Conservation (phyloP, 148 eudicot genomes). For the Diospyros kaki region DNA sequence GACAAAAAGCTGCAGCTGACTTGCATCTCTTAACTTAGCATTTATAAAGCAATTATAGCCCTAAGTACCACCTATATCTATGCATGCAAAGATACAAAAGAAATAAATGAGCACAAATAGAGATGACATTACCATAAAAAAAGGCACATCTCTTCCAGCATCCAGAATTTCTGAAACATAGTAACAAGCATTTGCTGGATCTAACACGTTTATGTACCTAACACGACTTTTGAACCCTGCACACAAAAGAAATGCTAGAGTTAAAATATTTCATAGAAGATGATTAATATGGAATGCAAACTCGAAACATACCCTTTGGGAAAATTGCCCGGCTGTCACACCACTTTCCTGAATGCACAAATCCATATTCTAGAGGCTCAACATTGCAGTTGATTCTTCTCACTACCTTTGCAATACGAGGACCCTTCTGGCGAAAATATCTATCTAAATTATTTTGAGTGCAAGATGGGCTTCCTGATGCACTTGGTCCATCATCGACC, state of each 20-base stretch:
- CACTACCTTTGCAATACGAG: slow-evolving; percentile 89
- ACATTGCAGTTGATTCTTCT: slow-evolving; percentile 77
- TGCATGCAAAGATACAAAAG: no score
- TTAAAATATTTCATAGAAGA: slow-evolving; percentile 2
- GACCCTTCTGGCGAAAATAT: slow-evolving; percentile 69
- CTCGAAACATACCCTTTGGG: slow-evolving; percentile 65
- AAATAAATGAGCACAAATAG: no score
- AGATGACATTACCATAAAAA: slow-evolving; percentile 68
- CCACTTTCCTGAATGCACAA: slow-evolving; percentile 73
- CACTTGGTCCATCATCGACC: slow-evolving; percentile 31
- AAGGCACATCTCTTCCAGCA: slow-evolving; percentile 72
- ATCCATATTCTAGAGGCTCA: slow-evolving; percentile 70
- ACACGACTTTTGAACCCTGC: slow-evolving; percentile 90
- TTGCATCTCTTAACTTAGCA: no score
- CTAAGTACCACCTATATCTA: no score
- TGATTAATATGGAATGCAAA: slow-evolving; percentile 4
- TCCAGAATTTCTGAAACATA: slow-evolving; percentile 85
- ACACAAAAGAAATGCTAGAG: slow-evolving; percentile 6
- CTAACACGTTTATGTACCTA: slow-evolving; percentile 59
- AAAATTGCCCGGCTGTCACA: slow-evolving; percentile 77
- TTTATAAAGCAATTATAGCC: no score
- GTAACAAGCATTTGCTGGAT: slow-evolving; percentile 70
- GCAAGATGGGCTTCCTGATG: slow-evolving; percentile 51
- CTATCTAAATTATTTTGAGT: slow-evolving; percentile 56
- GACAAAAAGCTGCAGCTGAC: no score